These are phyloP conservation scores for Dichotomocladium elegans DNA, from an alignment of 371 early-diverging fungal genomes.

Conservation along the genomic window DNA sequence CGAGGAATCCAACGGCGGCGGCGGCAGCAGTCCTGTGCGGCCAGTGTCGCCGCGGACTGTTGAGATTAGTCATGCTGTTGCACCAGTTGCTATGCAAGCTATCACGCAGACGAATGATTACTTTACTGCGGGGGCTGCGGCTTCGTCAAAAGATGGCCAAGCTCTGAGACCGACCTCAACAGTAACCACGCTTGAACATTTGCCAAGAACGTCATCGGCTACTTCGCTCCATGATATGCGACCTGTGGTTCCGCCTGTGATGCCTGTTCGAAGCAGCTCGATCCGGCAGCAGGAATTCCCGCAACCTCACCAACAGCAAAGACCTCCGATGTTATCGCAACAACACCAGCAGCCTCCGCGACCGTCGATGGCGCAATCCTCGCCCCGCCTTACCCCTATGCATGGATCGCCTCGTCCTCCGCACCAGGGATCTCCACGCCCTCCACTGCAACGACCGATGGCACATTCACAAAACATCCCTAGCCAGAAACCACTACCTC, in stretches of 20 bases:
- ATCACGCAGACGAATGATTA: conserved; percentile 10
- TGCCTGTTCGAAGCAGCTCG: conserved; percentile 1
- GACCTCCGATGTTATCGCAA: background rate
- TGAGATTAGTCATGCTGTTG: conserved; percentile 11
- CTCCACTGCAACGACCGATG: background rate
- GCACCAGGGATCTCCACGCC: too few species aligned
- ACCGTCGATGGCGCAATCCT: background rate
- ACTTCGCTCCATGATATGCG: too few species aligned
- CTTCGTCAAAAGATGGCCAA: too few species aligned
- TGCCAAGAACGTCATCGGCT: too few species aligned
- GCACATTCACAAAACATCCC: background rate
- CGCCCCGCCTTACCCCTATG: too few species aligned
- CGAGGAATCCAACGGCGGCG: conserved; percentile 7
- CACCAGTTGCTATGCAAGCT: conserved; percentile 15
- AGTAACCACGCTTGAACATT: too few species aligned
- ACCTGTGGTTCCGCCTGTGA: too few species aligned
- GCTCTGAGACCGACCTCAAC: too few species aligned
- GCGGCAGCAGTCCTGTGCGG: conserved; percentile 3
- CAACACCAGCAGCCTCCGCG: background rate
- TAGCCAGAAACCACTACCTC: background rate
- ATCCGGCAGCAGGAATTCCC: conserved; percentile 4
- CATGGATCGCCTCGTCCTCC: too few species aligned
- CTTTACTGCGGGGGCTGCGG: too few species aligned
- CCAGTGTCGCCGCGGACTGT: conserved; percentile 15
- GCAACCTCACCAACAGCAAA: too few species aligned